Conservation (phyloP, 495 filamentous ascomycete species). For the Cladorrhinum samala region DNA sequence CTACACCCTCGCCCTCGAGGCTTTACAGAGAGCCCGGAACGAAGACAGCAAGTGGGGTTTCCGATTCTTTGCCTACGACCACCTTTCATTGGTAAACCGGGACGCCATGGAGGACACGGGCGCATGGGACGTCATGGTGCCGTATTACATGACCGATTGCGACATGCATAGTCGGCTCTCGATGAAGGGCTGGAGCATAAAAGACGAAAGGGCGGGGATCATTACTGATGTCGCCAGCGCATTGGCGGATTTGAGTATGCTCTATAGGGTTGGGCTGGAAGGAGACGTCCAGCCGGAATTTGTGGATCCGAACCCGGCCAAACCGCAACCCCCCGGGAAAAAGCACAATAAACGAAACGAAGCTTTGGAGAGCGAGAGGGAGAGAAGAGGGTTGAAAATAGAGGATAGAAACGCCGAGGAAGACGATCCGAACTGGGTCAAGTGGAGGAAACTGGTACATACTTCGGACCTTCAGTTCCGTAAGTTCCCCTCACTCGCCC, state of each 20-base stretch:
- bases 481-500: not conserved
- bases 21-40: constrained; percentile 28
- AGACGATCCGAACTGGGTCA: constrained; percentile 1
- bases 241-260: constrained; percentile 39
- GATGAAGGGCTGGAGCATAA: constrained; percentile 46
- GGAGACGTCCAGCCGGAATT: constrained; percentile 24
- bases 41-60: constrained; percentile 41
- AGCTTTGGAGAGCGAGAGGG: constrained; percentile 5
- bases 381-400: not conserved
- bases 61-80: constrained; percentile 54
- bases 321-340: too few species aligned
- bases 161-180: constrained; percentile 51
- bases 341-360: too few species aligned
- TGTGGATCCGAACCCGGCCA: constrained; percentile 36
- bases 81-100: constrained; percentile 53
- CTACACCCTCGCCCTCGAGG: constrained; percentile 43
- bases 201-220: constrained; percentile 40
- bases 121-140: constrained; percentile 56
- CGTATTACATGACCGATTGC: constrained; percentile 56
- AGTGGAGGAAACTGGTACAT: constrained; percentile 6
- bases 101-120: constrained; percentile 47
- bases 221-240: constrained; percentile 47
- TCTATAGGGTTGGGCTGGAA: constrained; percentile 39
- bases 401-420: not conserved
- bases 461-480: constrained; percentile 3